Conservation (phyloP, 2,329 filamentous ascomycete genomes). For the Emericellopsis atlantica region DNA sequence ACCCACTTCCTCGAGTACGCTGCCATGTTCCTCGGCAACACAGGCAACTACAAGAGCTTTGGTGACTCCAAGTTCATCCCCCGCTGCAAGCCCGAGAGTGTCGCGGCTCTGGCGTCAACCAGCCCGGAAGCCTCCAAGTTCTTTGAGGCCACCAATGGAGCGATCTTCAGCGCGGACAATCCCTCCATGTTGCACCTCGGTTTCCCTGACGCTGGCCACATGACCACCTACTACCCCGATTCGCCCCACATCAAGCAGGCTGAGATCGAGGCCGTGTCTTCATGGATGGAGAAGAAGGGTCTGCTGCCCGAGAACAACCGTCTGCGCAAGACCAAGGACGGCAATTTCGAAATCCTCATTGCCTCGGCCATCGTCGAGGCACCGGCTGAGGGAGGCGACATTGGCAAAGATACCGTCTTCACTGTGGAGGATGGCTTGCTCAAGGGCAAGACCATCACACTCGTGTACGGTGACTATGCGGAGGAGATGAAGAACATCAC, state of each 20-base stretch:
- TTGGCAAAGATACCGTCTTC: constrained; percentile 52
- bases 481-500: constrained; percentile 60
- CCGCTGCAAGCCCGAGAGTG: constrained; percentile 48
- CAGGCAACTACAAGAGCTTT: constrained; percentile 79
- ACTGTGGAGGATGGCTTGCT: constrained; percentile 45
- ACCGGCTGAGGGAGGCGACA: constrained; percentile 53
- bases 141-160: constrained; percentile 57
- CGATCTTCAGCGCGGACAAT: constrained; percentile 57
- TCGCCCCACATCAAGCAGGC: constrained; percentile 61
- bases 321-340: constrained; percentile 51
- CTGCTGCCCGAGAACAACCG: constrained; percentile 68
- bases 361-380: constrained; percentile 51
- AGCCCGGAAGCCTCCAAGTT: constrained; percentile 47
- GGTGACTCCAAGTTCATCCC: constrained; percentile 79
- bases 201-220: constrained; percentile 60
- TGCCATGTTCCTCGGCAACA: constrained; percentile 67
- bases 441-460: constrained; percentile 53
- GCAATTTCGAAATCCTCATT: constrained; percentile 61
- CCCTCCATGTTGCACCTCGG: constrained; percentile 61
- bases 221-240: constrained; percentile 74
- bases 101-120: constrained; percentile 51
- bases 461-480: constrained; percentile 64
- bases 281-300: constrained; percentile 59
- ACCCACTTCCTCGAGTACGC: constrained; percentile 64
- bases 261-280: constrained; percentile 62